Conservation (phyloP, 192 early-diverging fungal species). For the Funneliformis mosseae region DNA sequence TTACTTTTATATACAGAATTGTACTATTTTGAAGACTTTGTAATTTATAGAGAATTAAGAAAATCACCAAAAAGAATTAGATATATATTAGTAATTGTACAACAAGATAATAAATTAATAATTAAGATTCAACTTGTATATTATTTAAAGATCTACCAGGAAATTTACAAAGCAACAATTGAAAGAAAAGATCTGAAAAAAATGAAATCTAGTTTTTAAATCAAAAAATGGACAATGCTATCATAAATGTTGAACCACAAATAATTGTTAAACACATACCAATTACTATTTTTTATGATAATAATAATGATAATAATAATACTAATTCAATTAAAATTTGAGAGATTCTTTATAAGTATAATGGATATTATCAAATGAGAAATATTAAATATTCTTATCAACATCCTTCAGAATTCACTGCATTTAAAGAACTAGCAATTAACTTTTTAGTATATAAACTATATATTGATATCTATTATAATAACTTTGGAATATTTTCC, state of each 20-base stretch:
- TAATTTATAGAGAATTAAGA: not conserved
- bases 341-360: too few species aligned
- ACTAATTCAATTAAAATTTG: not conserved
- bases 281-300: not conserved
- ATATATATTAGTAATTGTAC: not conserved
- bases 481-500: too few species aligned
- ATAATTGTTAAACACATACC: not conserved
- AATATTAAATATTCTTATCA: not conserved
- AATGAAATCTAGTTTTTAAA: not conserved
- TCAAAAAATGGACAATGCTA: too few species aligned
- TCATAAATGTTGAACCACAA: not conserved
- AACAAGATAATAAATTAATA: not conserved
- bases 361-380: not conserved
- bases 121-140: not conserved
- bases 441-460: not conserved
- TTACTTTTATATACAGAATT: too few species aligned
- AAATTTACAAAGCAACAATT: too few species aligned
- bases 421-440: not conserved
- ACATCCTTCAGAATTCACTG: not conserved
- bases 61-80: not conserved
- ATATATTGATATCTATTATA: too few species aligned
- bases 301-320: not conserved
- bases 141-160: too few species aligned
- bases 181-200: too few species aligned
- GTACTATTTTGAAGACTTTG: not conserved